Evolutionary conservation across 805 yeast species (phyloP).

Genomic region (Ogataea glucozyma): DNA sequence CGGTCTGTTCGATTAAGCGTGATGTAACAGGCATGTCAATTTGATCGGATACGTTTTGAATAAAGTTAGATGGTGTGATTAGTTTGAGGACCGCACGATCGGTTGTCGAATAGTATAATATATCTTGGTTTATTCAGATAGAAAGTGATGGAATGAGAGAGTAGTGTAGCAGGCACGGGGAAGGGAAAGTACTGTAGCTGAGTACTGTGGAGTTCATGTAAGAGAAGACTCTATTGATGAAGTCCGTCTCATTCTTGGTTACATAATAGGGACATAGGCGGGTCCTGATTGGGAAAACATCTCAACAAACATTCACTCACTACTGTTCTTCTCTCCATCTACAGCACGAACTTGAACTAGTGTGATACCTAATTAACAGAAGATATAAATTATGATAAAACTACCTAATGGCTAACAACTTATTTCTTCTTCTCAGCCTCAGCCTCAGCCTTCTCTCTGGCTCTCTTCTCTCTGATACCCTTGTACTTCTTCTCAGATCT

Average conservation of each 20-base stretch:
- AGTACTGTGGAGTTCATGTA: too few relatives aligned
- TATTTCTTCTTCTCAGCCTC: conserved; percentile 99
- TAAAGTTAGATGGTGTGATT: neutral
- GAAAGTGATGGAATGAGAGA: too few relatives aligned
- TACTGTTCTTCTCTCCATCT: too few relatives aligned
- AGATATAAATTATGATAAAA: conserved; percentile 4
- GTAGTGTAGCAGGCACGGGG: too few relatives aligned
- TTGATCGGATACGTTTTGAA: conserved; percentile 3
- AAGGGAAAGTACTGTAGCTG: too few relatives aligned
- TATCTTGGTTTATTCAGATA: conserved; percentile 3
- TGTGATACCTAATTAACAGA: conserved; percentile 1
- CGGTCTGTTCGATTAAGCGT: conserved; percentile 80
- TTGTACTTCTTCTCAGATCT: conserved; percentile 90
- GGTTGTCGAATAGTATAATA: neutral
- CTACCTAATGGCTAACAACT: conserved; percentile 29
- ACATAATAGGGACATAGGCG: too few relatives aligned
- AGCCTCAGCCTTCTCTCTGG: conserved; percentile 96
- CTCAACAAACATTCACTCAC: too few relatives aligned
- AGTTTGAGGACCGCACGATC: neutral
- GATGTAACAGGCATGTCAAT: neutral
- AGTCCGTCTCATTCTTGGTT: too few relatives aligned
- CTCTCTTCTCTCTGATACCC: conserved; percentile 98
- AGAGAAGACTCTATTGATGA: too few relatives aligned
- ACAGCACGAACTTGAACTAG: too few relatives aligned
- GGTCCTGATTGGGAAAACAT: too few relatives aligned